Conservation (phyloP, 192 early-diverging fungal genomes). For the Podila minutissima region DNA sequence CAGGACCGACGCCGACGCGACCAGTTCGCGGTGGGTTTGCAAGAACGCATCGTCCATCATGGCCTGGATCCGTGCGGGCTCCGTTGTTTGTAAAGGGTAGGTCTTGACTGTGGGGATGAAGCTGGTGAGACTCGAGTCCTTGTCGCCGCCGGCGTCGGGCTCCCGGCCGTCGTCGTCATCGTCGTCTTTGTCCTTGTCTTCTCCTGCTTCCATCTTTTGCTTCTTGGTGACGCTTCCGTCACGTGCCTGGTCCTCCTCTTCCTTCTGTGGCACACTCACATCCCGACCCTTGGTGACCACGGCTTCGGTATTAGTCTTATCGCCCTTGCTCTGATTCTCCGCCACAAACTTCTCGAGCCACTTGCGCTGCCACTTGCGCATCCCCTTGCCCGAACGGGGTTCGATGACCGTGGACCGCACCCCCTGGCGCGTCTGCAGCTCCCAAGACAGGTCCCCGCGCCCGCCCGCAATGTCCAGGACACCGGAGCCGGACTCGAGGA, state of each 20-base stretch:
- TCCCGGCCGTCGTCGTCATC: constrained; percentile 28
- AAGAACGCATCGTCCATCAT: constrained; percentile 53
- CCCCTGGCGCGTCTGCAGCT: constrained; percentile 54
- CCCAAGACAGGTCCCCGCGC: constrained; percentile 60
- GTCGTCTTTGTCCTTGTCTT: not conserved
- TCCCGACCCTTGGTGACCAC: not conserved
- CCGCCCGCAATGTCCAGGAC: constrained; percentile 69
- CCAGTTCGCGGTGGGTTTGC: constrained; percentile 13
- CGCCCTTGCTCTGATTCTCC: not conserved
- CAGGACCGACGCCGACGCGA: constrained; percentile 54
- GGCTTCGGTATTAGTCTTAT: not conserved
- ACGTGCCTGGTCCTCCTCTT: not conserved
- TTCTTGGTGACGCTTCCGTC: not conserved
- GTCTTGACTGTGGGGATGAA: constrained; percentile 22
- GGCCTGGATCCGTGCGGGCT: constrained; percentile 36
- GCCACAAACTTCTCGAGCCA: constrained; percentile 36
- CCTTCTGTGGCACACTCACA: too few species aligned
- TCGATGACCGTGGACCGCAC: constrained; percentile 61
- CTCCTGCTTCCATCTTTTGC: not conserved
- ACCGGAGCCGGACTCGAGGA: constrained; percentile 42
- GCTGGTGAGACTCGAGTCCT: constrained; percentile 3
- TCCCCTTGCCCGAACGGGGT: constrained; percentile 53
- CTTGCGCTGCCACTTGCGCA: constrained; percentile 50
- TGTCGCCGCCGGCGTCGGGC: constrained; percentile 10
- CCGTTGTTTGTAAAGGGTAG: constrained; percentile 26